A percentile compares a stretch with the other conserved stretches of the same genome.
Conservation (phyloP, 148 eudicot genomes). For the Rhododendron griersonianum region DNA sequence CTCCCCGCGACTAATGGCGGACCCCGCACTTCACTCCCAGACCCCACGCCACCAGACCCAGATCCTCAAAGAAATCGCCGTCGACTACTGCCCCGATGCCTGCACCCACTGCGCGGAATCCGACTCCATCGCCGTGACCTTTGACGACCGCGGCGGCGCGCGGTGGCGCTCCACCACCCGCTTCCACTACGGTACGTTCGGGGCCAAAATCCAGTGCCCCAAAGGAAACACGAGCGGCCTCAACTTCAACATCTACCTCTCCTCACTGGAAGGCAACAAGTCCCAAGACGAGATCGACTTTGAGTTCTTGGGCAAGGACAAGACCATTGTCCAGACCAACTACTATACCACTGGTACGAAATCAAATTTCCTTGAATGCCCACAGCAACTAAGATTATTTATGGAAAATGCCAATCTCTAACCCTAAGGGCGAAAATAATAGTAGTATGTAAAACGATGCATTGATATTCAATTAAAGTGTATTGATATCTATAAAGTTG, state of each 20-base stretch:
- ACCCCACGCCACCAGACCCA: slow-evolving; percentile 15
- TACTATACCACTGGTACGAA: slow-evolving; percentile 13
- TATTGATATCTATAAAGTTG: too few species aligned
- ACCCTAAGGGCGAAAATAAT: too few species aligned
- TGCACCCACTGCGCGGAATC: slow-evolving; percentile 24
- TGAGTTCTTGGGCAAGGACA: slow-evolving; percentile 39
- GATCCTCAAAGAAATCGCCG: slow-evolving; percentile 24
- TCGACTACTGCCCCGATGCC: slow-evolving; percentile 30
- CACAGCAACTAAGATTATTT: too few species aligned
- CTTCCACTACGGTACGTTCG: slow-evolving; percentile 32
- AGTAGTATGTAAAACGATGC: too few species aligned
- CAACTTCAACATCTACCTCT: slow-evolving; percentile 38
- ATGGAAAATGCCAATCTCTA: too few species aligned
- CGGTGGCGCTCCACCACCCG: slow-evolving; percentile 34
- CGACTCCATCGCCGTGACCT: slow-evolving; percentile 25
- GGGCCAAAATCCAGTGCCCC: slow-evolving; percentile 31
- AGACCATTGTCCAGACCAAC: slow-evolving; percentile 36
- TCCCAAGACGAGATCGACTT: slow-evolving; percentile 39
- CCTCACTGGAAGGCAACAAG: slow-evolving; percentile 38
- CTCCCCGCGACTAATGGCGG: slow-evolving; percentile 16
- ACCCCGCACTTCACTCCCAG: slow-evolving; percentile 25
- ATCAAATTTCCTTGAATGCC: not conserved
- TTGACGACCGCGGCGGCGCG: slow-evolving; percentile 33
- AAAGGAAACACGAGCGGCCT: slow-evolving; percentile 38
- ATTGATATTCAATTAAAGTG: too few species aligned